These are phyloP conservation scores for Backusella westeae DNA, from an alignment of 192 early-diverging fungal species.

Conservation along the genomic window DNA sequence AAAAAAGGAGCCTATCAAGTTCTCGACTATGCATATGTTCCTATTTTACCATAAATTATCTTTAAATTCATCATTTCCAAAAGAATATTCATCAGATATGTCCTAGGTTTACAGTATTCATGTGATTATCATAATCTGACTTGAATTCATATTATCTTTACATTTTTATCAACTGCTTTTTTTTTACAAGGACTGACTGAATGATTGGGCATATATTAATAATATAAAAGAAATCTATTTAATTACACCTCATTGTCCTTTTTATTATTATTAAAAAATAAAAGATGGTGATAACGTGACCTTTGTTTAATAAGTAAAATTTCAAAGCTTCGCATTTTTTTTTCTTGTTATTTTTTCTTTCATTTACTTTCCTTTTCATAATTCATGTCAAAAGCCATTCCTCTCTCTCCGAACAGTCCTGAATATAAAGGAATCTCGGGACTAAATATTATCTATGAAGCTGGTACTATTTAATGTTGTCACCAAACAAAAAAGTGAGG, in stretches of 20 bases:
- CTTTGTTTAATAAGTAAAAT: background rate
- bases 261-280: no score
- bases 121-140: background rate
- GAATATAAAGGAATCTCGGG: conserved; percentile 36
- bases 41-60: no score
- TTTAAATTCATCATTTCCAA: background rate
- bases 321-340: background rate
- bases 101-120: background rate
- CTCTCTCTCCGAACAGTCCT: conserved; percentile 48
- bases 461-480: conserved; percentile 21
- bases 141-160: background rate
- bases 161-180: no score
- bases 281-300: background rate
- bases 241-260: no score
- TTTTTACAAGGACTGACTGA: background rate
- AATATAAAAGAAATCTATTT: no score
- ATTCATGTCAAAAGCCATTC: conserved; percentile 8
- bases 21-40: background rate
- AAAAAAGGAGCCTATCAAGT: background rate
- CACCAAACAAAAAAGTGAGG: background rate
- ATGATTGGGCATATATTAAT: background rate
- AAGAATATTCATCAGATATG: background rate
- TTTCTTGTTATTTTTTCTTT: background rate
- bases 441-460: conserved; percentile 41
- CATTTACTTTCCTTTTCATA: background rate